A percentile compares a stretch with the other conserved stretches of the same genome.
phyloP scores from a whole-genome alignment of 805 yeast genomes.

The Schizosaccharomyces cryophilus region DNA sequence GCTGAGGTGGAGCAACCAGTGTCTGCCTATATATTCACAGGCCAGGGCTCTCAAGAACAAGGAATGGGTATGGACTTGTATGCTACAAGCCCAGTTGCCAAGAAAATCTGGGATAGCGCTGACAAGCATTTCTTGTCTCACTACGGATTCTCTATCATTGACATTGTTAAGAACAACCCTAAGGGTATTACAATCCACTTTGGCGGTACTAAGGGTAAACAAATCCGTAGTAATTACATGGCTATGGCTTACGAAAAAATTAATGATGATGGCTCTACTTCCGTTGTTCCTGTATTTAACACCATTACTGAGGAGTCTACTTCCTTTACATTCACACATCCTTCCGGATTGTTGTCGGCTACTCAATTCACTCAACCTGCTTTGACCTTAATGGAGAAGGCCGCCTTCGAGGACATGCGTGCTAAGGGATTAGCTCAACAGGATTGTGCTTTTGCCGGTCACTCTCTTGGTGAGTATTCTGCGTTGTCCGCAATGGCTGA shows the following conservation, averaged over 20 bases:
- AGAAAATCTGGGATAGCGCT: constrained; percentile 93
- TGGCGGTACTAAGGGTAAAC: constrained; percentile 88
- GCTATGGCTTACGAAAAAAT: constrained; percentile 95
- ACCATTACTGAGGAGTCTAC: constrained; percentile 60
- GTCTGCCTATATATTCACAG: constrained; percentile 90
- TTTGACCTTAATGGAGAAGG: constrained; percentile 95
- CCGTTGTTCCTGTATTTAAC: constrained; percentile 87
- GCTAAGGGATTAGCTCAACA: constrained; percentile 85
- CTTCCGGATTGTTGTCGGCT: constrained; percentile 85
- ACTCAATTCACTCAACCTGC: constrained; percentile 99
- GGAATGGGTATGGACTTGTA: constrained; percentile 99
- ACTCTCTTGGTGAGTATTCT: constrained; percentile 95
- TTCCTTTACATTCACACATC: constrained; percentile 70
- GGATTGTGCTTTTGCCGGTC: constrained; percentile 92
- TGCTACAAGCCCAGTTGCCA: constrained; percentile 72
- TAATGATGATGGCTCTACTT: constrained; percentile 56
- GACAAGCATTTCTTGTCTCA: constrained; percentile 76
- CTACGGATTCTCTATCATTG: constrained; percentile 90
- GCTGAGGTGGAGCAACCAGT: constrained; percentile 98
- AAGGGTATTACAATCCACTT: constrained; percentile 84
- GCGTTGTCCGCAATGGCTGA: constrained; percentile 93
- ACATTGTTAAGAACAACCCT: constrained; percentile 89
- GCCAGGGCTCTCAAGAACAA: constrained; percentile 99
- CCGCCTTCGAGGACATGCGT: constrained; percentile 92
- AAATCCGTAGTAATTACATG: constrained; percentile 78